Evolutionary conservation across 352 stramenopile genomes (phyloP).

Genomic region (Phytophthora niederhauseri): DNA sequence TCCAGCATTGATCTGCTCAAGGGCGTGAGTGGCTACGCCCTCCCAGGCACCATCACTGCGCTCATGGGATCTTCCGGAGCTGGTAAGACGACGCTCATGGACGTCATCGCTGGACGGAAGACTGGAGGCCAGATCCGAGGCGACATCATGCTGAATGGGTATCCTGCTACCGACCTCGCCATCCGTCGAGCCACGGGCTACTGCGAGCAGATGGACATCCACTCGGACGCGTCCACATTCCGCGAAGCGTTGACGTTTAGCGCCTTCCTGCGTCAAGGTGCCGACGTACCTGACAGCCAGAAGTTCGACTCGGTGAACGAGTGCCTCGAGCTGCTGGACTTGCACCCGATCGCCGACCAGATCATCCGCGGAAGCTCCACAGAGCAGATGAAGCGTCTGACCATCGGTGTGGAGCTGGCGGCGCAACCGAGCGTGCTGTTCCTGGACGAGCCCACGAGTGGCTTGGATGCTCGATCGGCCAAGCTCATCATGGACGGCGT

Average conservation of each 20-base stretch:
- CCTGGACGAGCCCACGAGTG: slow-evolving; percentile 72
- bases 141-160: slow-evolving; percentile 86
- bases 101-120: slow-evolving; percentile 27
- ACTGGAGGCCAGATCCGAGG: slow-evolving; percentile 38
- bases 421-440: slow-evolving; percentile 85
- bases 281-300: slow-evolving; percentile 26
- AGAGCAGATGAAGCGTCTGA: slow-evolving; percentile 55
- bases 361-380: slow-evolving; percentile 43
- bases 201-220: slow-evolving; percentile 83
- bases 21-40: slow-evolving; percentile 61
- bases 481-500: slow-evolving; percentile 85
- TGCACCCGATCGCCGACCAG: slow-evolving; percentile 36
- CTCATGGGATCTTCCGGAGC: slow-evolving; percentile 81
- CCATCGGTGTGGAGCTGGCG: slow-evolving; percentile 70
- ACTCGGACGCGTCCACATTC: slow-evolving; percentile 83
- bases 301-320: slow-evolving; percentile 43
- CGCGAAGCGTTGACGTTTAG: slow-evolving; percentile 90
- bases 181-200: slow-evolving; percentile 40
- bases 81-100: slow-evolving; percentile 55
- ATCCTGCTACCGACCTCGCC: slow-evolving; percentile 26
- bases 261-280: slow-evolving; percentile 64
- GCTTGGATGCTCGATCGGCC: slow-evolving; percentile 79
- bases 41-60: slow-evolving; percentile 81
- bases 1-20: slow-evolving; percentile 81
- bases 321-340: slow-evolving; percentile 34